These are phyloP conservation scores for Dictyostelium capitatum DNA, from an alignment of 78 protist species.

Conservation along the genomic window DNA sequence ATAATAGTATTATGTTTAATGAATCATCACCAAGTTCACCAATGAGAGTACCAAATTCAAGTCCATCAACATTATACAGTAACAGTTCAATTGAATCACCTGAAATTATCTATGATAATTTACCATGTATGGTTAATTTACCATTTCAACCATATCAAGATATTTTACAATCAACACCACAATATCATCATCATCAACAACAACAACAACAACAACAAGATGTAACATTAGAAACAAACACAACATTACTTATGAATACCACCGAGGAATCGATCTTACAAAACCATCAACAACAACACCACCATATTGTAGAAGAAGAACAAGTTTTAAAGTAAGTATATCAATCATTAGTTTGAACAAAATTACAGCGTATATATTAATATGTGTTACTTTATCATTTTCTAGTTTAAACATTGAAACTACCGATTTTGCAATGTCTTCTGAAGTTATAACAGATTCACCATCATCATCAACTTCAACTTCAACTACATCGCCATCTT, in stretches of 20 bases:
- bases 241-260: not conserved
- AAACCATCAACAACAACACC: slow-evolving; percentile 7
- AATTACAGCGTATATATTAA: no score
- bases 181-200: not conserved
- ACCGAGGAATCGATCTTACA: not conserved
- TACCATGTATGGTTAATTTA: not conserved
- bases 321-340: not conserved
- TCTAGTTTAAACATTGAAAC: not conserved
- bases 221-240: not conserved
- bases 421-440: not conserved
- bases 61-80: not conserved
- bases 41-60: slow-evolving; percentile 59
- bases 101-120: slow-evolving; percentile 23
- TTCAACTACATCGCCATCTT: not conserved
- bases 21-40: slow-evolving; percentile 63
- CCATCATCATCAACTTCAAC: slow-evolving; percentile 9
- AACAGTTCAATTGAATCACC: slow-evolving; percentile 8
- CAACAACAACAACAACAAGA: not conserved
- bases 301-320: not conserved
- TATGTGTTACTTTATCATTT: not conserved
- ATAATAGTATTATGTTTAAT: not conserved
- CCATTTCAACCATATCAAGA: not conserved
- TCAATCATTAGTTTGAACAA: not conserved
- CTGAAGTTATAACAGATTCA: not conserved
- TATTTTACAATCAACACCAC: not conserved